Evolutionary conservation across 2,329 filamentous ascomycete species (phyloP).

Genomic region (Colletotrichum aenigma): DNA sequence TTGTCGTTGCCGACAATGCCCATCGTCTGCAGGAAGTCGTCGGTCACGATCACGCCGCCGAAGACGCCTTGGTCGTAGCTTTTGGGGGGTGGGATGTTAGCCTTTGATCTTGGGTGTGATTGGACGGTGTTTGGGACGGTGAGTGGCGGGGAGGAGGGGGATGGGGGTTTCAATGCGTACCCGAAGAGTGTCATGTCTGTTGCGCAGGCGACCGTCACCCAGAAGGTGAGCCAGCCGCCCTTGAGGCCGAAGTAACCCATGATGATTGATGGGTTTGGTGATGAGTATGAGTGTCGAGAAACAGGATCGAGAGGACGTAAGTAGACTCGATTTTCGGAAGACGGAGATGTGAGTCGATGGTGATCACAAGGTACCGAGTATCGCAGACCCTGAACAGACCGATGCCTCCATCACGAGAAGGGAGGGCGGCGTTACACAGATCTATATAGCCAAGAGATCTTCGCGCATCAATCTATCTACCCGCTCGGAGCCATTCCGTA

Average conservation of each 20-base stretch:
- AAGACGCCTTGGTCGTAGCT: slow-evolving; percentile 56
- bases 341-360: neutral
- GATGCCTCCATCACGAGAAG: no score
- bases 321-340: neutral
- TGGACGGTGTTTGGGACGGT: neutral
- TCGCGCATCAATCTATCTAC: neutral
- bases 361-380: neutral
- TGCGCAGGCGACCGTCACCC: slow-evolving; percentile 18
- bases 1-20: slow-evolving; percentile 42
- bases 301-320: neutral
- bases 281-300: neutral
- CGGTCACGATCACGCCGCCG: slow-evolving; percentile 49
- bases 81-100: neutral
- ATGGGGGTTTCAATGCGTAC: slow-evolving; percentile 4
- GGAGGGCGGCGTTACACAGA: neutral
- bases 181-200: slow-evolving; percentile 31
- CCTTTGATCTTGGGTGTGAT: neutral
- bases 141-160: neutral
- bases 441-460: slow-evolving; percentile 15
- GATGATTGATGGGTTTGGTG: neutral
- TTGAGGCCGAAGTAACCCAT: slow-evolving; percentile 18
- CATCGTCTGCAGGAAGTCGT: slow-evolving; percentile 46
- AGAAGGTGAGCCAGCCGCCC: slow-evolving; percentile 19
- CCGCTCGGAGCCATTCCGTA: neutral
- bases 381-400: neutral